Conservation (phyloP, 805 yeast genomes). For the Saccharomycopsis lassenensis region DNA sequence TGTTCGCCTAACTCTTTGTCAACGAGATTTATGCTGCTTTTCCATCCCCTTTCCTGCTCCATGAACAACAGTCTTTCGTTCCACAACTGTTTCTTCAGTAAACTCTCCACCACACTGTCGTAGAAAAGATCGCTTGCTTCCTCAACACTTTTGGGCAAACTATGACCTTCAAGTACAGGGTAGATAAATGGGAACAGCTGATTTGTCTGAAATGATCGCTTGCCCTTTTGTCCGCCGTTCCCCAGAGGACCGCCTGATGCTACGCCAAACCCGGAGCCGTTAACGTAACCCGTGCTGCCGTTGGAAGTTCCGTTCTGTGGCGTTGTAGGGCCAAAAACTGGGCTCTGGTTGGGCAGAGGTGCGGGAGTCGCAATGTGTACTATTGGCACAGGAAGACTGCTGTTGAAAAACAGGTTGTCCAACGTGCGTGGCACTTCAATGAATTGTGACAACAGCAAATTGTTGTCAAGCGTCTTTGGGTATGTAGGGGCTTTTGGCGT, state of each 20-base stretch:
- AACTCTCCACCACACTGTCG: slow-evolving; percentile 50
- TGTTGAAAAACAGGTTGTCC: slow-evolving; percentile 32
- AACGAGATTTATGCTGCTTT: slow-evolving; percentile 16
- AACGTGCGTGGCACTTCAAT: slow-evolving; percentile 48
- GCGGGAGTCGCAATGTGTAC: slow-evolving; percentile 80
- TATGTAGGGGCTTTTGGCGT: slow-evolving; percentile 38
- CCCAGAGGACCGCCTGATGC: too few species aligned
- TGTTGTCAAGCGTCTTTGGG: slow-evolving; percentile 36
- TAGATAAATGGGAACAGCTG: slow-evolving; percentile 57
- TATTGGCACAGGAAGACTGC: slow-evolving; percentile 40
- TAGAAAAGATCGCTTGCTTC: slow-evolving; percentile 70
- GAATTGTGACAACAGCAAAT: slow-evolving; percentile 48
- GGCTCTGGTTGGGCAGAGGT: slow-evolving; percentile 67
- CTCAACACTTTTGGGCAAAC: slow-evolving; percentile 60
- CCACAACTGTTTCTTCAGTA: slow-evolving; percentile 63
- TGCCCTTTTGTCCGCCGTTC: slow-evolving; percentile 25
- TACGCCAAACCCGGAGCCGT: slow-evolving; percentile 19
- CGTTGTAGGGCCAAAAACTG: slow-evolving; percentile 26
- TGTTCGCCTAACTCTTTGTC: slow-evolving; percentile 21
- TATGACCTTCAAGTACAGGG: slow-evolving; percentile 35
- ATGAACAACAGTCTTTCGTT: slow-evolving; percentile 59
- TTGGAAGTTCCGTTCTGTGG: slow-evolving; percentile 23
- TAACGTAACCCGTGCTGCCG: not conserved
- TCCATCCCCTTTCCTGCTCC: slow-evolving; percentile 62
- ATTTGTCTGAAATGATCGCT: slow-evolving; percentile 53